These are phyloP conservation scores for Dendrobium officinale DNA, from an alignment of 106 monocot genomes.

Conservation along the genomic window DNA sequence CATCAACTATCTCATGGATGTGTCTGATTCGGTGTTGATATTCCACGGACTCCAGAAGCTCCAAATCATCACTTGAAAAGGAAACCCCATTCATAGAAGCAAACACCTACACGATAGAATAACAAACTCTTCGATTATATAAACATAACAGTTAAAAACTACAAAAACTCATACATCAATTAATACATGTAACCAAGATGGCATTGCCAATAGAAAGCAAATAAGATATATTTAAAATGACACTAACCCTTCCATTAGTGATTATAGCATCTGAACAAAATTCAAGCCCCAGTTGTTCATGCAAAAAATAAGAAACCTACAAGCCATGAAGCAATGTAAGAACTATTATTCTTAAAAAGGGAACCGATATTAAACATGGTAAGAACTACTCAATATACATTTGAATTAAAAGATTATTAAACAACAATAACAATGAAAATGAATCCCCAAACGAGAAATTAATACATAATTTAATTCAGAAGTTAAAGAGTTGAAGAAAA, in stretches of 20 bases:
- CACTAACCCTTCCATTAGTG: constrained; percentile 92
- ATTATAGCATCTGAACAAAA: constrained; percentile 65
- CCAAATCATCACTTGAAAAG: constrained; percentile 81
- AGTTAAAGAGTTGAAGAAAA: no score
- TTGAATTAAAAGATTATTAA: background rate
- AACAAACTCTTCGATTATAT: background rate
- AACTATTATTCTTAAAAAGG: background rate
- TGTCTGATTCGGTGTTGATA: constrained; percentile 63
- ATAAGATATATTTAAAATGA: background rate
- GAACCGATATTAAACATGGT: background rate
- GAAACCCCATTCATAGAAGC: constrained; percentile 29
- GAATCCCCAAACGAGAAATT: background rate
- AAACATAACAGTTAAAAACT: background rate
- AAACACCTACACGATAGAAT: constrained; percentile 45
- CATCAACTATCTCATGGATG: constrained; percentile 70
- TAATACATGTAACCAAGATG: background rate
- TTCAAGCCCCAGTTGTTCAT: constrained; percentile 43
- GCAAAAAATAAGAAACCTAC: constrained; percentile 60
- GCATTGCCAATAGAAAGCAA: background rate
- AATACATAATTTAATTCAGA: background rate
- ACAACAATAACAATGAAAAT: background rate
- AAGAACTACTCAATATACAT: background rate
- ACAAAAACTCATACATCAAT: background rate
- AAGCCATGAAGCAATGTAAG: constrained; percentile 1
- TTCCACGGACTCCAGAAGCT: constrained; percentile 80